Evolutionary conservation across 2,329 filamentous ascomycete genomes (phyloP).

Genomic region (Emericellopsis cladophorae): DNA sequence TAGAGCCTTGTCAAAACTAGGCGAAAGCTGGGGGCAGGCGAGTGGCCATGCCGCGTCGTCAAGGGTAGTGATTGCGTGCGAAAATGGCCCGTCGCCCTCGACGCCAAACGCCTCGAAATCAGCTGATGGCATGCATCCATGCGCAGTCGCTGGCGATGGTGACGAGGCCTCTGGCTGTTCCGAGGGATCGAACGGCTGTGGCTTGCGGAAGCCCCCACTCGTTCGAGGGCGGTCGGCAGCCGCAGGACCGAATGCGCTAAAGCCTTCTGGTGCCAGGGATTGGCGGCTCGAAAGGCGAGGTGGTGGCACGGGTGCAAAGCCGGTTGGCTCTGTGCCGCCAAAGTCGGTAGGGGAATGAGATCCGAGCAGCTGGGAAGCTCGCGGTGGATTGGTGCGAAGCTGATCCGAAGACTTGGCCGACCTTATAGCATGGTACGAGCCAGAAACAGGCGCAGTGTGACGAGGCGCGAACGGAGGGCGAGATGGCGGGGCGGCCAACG

Average conservation of each 20-base stretch:
- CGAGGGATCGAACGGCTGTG: constrained; percentile 25
- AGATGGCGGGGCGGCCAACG: constrained; percentile 12
- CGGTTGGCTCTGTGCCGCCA: constrained; percentile 8
- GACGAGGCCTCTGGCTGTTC: constrained; percentile 7
- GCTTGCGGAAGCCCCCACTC: constrained; percentile 29
- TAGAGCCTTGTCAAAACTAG: constrained; percentile 29
- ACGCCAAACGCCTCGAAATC: constrained; percentile 16
- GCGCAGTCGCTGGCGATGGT: constrained; percentile 9
- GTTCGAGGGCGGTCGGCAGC: constrained; percentile 30
- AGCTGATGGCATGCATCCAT: constrained; percentile 27
- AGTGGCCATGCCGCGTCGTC: constrained; percentile 30
- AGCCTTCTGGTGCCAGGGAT: constrained; percentile 29
- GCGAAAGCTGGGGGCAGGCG: constrained; percentile 8
- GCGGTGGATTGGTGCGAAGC: constrained; percentile 31
- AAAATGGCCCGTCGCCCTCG: constrained; percentile 9
- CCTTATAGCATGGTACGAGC: constrained; percentile 24
- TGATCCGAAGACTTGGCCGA: constrained; percentile 36
- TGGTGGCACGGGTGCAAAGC: constrained; percentile 30
- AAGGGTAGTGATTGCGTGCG: constrained; percentile 27
- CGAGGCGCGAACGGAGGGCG: constrained; percentile 7
- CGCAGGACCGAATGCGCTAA: constrained; percentile 21
- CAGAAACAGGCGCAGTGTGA: constrained; percentile 9
- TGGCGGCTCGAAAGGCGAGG: constrained; percentile 43
- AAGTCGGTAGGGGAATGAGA: constrained; percentile 28
- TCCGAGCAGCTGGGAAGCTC: constrained; percentile 27